Evolutionary conservation across 176 grass and related monocot species (phyloP), one percentile per base, ranked within the genome.

Genomic region (Triticum urartu): DNA sequence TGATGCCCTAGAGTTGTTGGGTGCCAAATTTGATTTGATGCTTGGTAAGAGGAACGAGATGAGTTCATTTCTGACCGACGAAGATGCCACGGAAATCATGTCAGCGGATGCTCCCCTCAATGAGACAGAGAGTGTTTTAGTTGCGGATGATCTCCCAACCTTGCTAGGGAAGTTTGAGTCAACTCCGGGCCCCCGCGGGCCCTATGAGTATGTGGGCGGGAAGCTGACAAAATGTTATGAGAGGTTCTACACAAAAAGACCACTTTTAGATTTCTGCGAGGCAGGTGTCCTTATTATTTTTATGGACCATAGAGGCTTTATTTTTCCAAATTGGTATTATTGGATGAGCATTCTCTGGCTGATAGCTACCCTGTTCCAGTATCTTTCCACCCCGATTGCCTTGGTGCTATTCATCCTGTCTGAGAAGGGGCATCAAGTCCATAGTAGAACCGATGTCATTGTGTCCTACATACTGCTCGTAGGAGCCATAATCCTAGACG

Each of bases 181-280:
- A 26, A 47, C 0, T 11, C 0, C 0, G 2, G 0, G 1, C 7
- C 15, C 4, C 2, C 15, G 4, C 4, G 0, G 8, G 47, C 6
- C 21, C 3, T 82, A 82, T 24, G 45, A 82, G 20, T 17, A 82
- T 9, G 47, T 82, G 1, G 80, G 6, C 1, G 1, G 0, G 18
- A 2, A 3, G 0, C 21, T 82, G 0, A 11, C 2, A 38, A 7
- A 38, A 38, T 38, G 35, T 36, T 36, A 71, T 20, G 28, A 28
- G 15, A 2, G 0, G 0, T 13, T 82, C 8, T 82, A 71, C 45
- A 82, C 65, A 6, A 82, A 82, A 56, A 7, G 0, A 0, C 45
- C 25, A 20, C 1, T 76, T 33, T 28, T 28, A 14, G 0, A 3
- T 65, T 4, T 64, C 22, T 25, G 1, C 11, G 3, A 26, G 39